Conservation (phyloP, 2,329 filamentous ascomycete species). For the Beauveria caledonica region DNA sequence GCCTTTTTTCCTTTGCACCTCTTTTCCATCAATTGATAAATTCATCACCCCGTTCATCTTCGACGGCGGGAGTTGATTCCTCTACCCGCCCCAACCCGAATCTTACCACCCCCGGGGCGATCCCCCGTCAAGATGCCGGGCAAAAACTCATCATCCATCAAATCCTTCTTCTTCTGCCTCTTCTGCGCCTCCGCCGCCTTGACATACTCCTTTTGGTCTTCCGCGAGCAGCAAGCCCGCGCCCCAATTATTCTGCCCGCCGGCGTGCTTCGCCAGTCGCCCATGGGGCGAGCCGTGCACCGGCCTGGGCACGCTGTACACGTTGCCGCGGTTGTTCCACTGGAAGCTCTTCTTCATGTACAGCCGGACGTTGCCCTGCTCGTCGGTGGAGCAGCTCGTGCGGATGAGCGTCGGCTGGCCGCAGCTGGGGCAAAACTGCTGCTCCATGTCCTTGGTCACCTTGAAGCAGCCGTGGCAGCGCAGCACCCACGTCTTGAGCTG, state of each 20-base stretch:
- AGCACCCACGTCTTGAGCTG: slow-evolving; percentile 83
- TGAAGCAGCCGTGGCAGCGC: slow-evolving; percentile 90
- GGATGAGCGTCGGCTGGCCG: slow-evolving; percentile 77
- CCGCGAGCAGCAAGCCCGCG: slow-evolving; percentile 70
- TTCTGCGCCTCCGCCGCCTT: slow-evolving; percentile 55
- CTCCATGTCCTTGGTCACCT: slow-evolving; percentile 70
- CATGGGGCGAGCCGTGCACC: slow-evolving; percentile 69
- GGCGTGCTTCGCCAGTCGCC: slow-evolving; percentile 57
- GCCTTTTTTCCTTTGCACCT: neutral
- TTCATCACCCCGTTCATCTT: neutral
- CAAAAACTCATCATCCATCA: slow-evolving; percentile 94
- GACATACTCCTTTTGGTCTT: slow-evolving; percentile 92
- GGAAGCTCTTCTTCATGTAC: slow-evolving; percentile 88
- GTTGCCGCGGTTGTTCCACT: slow-evolving; percentile 91
- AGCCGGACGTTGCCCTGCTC: slow-evolving; percentile 71
- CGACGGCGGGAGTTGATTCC: slow-evolving; percentile 71
- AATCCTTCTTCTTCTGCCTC: slow-evolving; percentile 62
- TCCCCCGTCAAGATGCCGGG: slow-evolving; percentile 79
- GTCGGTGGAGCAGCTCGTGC: slow-evolving; percentile 79
- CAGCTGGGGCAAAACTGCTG: slow-evolving; percentile 92
- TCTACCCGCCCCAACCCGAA: slow-evolving; percentile 75
- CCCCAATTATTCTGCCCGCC: slow-evolving; percentile 89
- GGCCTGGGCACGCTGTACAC: slow-evolving; percentile 91
- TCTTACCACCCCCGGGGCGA: slow-evolving; percentile 55
- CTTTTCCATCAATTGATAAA: neutral